A percentile compares a stretch with the other conserved stretches of the same genome.
These are phyloP conservation scores for Xylaria polymorpha DNA, from an alignment of 2,329 filamentous ascomycete genomes.

Conservation along the genomic window DNA sequence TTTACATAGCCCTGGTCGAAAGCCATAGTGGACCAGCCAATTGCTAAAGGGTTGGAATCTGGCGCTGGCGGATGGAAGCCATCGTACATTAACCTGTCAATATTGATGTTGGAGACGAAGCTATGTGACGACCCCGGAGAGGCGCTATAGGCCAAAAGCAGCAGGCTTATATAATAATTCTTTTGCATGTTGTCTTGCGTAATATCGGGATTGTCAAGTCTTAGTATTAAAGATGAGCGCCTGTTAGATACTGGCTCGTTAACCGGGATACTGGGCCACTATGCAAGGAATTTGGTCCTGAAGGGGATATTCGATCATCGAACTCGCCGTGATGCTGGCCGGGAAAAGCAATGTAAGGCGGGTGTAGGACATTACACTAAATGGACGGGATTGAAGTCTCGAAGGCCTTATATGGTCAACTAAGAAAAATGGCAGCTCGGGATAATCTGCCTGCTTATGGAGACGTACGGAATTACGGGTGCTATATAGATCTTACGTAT, in stretches of 20 bases:
- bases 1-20: conserved; percentile 58
- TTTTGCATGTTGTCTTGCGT: conserved; percentile 28
- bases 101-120: conserved; percentile 47
- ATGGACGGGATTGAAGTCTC: background rate
- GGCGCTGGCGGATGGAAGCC: conserved; percentile 44
- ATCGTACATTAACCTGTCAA: conserved; percentile 44
- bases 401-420: conserved; percentile 11
- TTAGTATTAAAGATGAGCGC: background rate
- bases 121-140: conserved; percentile 40
- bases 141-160: conserved; percentile 26
- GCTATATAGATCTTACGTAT: conserved; percentile 10
- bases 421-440: background rate
- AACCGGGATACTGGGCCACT: background rate
- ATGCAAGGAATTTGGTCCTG: background rate
- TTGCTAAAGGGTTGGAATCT: conserved; percentile 37
- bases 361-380: background rate
- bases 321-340: background rate
- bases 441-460: conserved; percentile 1
- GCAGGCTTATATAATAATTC: conserved; percentile 1
- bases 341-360: background rate
- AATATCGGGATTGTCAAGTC: background rate
- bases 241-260: background rate
- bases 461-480: conserved; percentile 26
- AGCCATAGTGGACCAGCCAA: conserved; percentile 49
- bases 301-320: background rate